These are phyloP conservation scores for Sporothrix protearum DNA, from an alignment of 2,329 filamentous ascomycete genomes.

Conservation along the genomic window DNA sequence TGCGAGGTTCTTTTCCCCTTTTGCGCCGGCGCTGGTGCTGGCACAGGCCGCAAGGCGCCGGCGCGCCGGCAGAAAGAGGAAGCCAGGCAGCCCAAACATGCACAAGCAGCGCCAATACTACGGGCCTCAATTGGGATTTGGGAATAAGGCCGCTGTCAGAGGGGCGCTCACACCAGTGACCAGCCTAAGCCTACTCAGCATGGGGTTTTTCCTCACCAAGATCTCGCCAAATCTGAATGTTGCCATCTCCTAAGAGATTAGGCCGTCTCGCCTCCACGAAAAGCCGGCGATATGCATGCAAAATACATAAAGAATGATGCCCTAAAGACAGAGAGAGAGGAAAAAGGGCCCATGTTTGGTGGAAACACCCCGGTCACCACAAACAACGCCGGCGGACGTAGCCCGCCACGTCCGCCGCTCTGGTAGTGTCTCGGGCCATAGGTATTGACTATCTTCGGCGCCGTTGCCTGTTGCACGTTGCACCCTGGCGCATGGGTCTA, in stretches of 20 bases:
- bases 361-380: not conserved
- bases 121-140: not conserved
- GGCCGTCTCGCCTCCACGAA: not conserved
- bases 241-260: not conserved
- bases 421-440: not conserved
- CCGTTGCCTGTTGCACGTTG: not conserved
- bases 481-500: not conserved
- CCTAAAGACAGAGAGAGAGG: not conserved
- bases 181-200: not conserved
- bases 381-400: not conserved
- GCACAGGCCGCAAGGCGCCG: conserved; percentile 1
- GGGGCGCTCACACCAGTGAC: too few species aligned
- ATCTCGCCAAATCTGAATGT: not conserved
- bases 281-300: not conserved
- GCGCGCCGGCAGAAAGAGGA: not conserved
- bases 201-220: not conserved
- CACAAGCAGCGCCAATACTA: not conserved
- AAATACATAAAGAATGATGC: not conserved
- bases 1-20: not conserved
- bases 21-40: conserved; percentile 22
- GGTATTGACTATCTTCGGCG: conserved; percentile 2
- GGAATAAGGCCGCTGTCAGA: not conserved
- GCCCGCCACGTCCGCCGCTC: not conserved
- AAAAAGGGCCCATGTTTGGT: not conserved
- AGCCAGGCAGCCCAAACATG: not conserved